These are phyloP conservation scores for Rubus idaeus DNA, from an alignment of 306 rosid species.

Conservation along the genomic window DNA sequence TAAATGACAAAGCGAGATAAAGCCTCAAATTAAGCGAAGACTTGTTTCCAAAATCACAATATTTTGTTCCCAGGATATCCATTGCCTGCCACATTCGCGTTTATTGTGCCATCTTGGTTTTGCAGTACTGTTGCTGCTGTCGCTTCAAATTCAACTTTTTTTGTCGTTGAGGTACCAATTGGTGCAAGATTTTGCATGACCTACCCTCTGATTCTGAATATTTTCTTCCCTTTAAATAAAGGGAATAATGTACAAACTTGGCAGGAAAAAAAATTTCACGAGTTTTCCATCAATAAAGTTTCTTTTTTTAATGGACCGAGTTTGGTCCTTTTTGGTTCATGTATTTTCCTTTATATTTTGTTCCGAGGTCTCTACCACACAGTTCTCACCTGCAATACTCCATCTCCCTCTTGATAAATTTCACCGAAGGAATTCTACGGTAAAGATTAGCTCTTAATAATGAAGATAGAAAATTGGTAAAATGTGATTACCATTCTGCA, in stretches of 20 bases:
- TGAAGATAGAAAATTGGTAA: not conserved
- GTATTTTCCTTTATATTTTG: not conserved
- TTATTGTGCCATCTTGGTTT: slow-evolving; percentile 32
- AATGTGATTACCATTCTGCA: not conserved
- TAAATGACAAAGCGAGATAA: slow-evolving; percentile 35
- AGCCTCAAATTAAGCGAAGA: slow-evolving; percentile 24
- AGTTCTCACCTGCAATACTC: not conserved
- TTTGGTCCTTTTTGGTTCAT: not conserved
- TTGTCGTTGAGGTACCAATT: slow-evolving; percentile 8
- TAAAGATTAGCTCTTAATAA: not conserved
- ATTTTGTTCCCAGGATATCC: slow-evolving; percentile 32
- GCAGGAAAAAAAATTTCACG: slow-evolving; percentile 2
- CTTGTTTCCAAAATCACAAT: slow-evolving; percentile 20
- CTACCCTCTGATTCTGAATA: slow-evolving; percentile 2
- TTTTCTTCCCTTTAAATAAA: slow-evolving; percentile 7
- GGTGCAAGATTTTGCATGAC: slow-evolving; percentile 32
- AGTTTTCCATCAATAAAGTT: slow-evolving; percentile 28
- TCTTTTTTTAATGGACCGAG: not conserved
- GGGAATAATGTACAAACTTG: slow-evolving; percentile 29
- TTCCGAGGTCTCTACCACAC: not conserved
- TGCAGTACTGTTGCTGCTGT: slow-evolving; percentile 7
- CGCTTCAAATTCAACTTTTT: slow-evolving; percentile 13
- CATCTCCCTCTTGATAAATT: not conserved
- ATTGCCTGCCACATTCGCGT: slow-evolving; percentile 24
- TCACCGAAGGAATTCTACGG: not conserved